A percentile compares a stretch with the other conserved stretches of the same genome.
phyloP scores from a whole-genome alignment of 768 basidiomycete genomes.

The Lentinula sp. region DNA sequence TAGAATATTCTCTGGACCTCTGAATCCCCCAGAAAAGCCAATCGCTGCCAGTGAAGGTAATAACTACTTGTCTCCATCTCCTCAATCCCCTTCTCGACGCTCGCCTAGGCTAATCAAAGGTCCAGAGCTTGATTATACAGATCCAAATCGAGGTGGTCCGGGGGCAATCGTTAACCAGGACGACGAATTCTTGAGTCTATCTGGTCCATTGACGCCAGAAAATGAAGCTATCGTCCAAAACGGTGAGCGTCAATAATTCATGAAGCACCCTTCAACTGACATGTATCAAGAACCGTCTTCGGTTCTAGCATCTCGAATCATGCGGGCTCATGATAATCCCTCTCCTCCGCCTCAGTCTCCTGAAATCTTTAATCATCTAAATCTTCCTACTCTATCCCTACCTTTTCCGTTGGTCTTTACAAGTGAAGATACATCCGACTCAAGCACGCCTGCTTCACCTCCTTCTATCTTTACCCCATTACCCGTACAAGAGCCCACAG shows the following conservation, averaged over 20 bases:
- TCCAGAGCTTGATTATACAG: slow-evolving; percentile 11
- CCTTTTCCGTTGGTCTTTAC: not conserved
- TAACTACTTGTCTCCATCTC: slow-evolving; percentile 14
- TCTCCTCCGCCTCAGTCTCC: slow-evolving; percentile 49
- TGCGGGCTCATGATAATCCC: slow-evolving; percentile 70
- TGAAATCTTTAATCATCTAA: slow-evolving; percentile 10
- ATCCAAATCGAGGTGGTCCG: slow-evolving; percentile 16
- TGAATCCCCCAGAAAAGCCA: slow-evolving; percentile 48
- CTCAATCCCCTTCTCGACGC: slow-evolving; percentile 32
- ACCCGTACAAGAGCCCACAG: not conserved
- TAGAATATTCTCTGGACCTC: slow-evolving; percentile 43
- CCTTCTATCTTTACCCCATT: slow-evolving; percentile 1
- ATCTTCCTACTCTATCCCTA: not conserved
- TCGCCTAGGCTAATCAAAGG: slow-evolving; percentile 44
- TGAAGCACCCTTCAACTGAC: not conserved
- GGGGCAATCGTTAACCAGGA: slow-evolving; percentile 27
- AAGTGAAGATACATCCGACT: not conserved
- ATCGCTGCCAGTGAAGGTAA: slow-evolving; percentile 27
- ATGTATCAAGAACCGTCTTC: slow-evolving; percentile 51
- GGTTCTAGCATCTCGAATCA: slow-evolving; percentile 56
- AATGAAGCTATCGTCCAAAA: slow-evolving; percentile 33
- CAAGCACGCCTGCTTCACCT: not conserved
- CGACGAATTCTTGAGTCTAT: slow-evolving; percentile 18
- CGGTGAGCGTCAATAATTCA: slow-evolving; percentile 29
- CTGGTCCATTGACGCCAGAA: slow-evolving; percentile 44